These are phyloP conservation scores for Neofusicoccum umdonicola DNA, from an alignment of 2,329 filamentous ascomycete genomes.

Conservation along the genomic window DNA sequence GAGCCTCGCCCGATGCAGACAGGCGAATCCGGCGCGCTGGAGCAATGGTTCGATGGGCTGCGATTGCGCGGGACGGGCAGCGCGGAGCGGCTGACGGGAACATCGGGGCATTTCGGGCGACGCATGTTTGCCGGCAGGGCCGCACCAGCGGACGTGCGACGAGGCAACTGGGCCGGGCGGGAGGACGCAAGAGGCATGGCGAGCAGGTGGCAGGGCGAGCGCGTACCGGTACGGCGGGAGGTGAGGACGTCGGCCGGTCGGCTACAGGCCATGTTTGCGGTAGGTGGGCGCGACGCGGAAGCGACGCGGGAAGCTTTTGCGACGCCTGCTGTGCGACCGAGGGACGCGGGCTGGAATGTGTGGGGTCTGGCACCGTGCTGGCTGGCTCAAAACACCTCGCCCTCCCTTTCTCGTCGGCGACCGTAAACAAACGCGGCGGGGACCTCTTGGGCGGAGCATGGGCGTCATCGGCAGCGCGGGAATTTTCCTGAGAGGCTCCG, in stretches of 20 bases:
- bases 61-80: not conserved
- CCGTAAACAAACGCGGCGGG: not conserved
- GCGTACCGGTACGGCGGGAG: not conserved
- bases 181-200: not conserved
- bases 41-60: not conserved
- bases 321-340: not conserved
- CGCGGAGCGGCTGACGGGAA: not conserved
- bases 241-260: not conserved
- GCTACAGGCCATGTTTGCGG: not conserved
- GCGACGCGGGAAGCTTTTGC: not conserved
- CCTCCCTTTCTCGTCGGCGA: not conserved
- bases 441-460: not conserved
- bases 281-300: not conserved
- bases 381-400: not conserved
- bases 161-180: conserved; percentile 11
- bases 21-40: not conserved
- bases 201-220: not conserved
- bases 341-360: not conserved
- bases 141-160: not conserved
- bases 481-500: conserved; percentile 7
- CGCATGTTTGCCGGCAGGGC: not conserved
- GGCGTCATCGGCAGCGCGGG: not conserved
- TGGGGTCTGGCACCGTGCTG: conserved; percentile 4
- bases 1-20: not conserved
- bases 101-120: not conserved